A percentile compares a stretch with the other conserved stretches of the same genome.
Evolutionary conservation across 257 asterid genomes (phyloP).

Genomic region (Agastache rugosa): DNA sequence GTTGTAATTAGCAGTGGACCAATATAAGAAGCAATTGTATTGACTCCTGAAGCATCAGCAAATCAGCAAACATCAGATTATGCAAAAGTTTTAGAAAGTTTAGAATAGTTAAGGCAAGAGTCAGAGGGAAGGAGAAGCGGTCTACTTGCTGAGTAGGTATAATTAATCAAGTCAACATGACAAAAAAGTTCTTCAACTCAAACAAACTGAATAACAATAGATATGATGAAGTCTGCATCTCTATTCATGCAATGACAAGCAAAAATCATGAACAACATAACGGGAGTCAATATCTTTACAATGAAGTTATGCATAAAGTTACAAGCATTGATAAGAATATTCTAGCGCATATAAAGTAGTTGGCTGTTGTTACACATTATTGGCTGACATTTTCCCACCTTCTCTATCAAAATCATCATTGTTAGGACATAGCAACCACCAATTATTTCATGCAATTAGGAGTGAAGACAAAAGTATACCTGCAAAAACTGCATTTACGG

Average conservation of each 20-base stretch:
- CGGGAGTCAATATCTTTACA: not conserved
- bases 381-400: not conserved
- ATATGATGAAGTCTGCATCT: not conserved
- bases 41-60: conserved; percentile 56
- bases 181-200: not conserved
- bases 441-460: conserved; percentile 6
- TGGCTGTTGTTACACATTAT: not conserved
- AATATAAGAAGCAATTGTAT: conserved; percentile 72
- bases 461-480: conserved; percentile 46
- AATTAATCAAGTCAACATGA: not conserved
- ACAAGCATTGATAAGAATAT: not conserved
- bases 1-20: conserved; percentile 82
- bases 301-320: not conserved
- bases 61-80: conserved; percentile 10
- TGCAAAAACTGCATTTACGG: conserved; percentile 75
- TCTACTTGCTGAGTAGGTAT: too few relatives aligned
- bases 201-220: not conserved
- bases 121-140: too few relatives aligned
- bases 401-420: conserved; percentile 1
- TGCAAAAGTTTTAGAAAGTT: not conserved
- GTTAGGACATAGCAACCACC: not conserved
- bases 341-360: not conserved
- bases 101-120: too few relatives aligned
- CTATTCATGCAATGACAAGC: not conserved
- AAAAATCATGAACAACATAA: not conserved